Evolutionary conservation across 2,329 filamentous ascomycete genomes (phyloP), one percentile per base, ranked within the genome.

Genomic region (Graphilbum ipis-grandicollis): DNA sequence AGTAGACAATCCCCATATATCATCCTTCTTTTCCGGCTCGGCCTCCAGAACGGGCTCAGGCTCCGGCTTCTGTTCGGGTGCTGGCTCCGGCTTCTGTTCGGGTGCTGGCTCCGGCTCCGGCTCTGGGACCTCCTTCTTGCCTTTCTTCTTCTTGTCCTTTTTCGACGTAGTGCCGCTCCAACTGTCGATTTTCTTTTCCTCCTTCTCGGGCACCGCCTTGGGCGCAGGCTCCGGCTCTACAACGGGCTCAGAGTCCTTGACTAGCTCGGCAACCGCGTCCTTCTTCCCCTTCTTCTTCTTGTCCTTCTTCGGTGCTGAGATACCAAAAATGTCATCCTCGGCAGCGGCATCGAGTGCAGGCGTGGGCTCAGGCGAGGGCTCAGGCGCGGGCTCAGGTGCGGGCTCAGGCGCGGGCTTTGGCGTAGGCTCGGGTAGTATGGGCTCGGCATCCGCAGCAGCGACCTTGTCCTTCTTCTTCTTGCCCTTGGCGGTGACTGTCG

Each of bases 381-480:
- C n/a, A n/a, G n/a, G n/a, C 21, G 21, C 21, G 10, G 21, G 21
- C 21, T 23, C 21, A 23, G 21, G 21, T 6, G 21, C 21, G n/a
- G n/a, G n/a, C n/a, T n/a, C n/a, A n/a, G n/a, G n/a, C n/a, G n/a
- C n/a, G n/a, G n/a, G n/a, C n/a, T n/a, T n/a, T n/a, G n/a, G n/a
- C 21, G 21, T 10, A 23, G 21, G 21, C 21, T 23, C 21, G 10
- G 21, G 21, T 23, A 23, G 21, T 10, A 23, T 10, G 10, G 21
- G 21, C 21, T 23, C 21, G 10, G 10, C 5, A 23, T 6, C n/a
- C n/a, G n/a, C 10, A 23, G 21, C 5, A 6, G 21, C 21, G 10
- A 23, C 10, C 21, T 23, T 23, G 13, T 8, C 34, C 22, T 41
- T 41, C 46, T 62, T 54, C 49, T 58, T 51, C 48, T 62, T 54